Evolutionary conservation across 176 grass and related monocot species (phyloP).

Genomic region (Phoenix roebelenii): DNA sequence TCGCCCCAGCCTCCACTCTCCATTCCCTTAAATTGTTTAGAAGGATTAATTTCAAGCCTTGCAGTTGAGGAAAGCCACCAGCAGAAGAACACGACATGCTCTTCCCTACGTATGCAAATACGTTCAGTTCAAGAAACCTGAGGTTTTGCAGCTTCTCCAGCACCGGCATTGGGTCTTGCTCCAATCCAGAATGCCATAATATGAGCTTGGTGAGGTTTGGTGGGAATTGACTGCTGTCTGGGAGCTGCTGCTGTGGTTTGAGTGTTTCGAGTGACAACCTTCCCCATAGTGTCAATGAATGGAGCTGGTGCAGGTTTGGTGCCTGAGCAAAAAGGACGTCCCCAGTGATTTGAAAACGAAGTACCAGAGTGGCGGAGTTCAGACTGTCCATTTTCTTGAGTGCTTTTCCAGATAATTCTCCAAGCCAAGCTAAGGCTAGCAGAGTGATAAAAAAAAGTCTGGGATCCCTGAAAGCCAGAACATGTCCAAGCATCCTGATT

Average conservation of each 20-base stretch:
- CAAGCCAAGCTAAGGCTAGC: too few species aligned
- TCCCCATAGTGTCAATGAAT: neutral
- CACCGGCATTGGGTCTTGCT: constrained; percentile 9
- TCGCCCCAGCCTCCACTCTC: constrained; percentile 14
- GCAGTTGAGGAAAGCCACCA: neutral
- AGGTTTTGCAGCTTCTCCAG: constrained; percentile 10
- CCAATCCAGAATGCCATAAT: neutral
- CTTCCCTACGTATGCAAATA: neutral
- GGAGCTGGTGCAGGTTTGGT: neutral
- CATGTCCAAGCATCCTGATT: too few species aligned
- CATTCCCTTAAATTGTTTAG: neutral
- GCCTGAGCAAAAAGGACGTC: neutral
- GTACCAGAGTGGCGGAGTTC: too few species aligned
- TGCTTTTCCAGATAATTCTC: too few species aligned
- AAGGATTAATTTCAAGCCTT: neutral
- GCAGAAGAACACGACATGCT: neutral
- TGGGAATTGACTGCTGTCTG: neutral
- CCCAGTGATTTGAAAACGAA: too few species aligned
- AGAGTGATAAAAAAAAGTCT: too few species aligned
- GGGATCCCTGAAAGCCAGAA: too few species aligned
- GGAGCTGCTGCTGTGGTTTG: neutral
- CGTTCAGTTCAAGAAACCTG: neutral
- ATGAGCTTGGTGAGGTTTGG: constrained; percentile 9
- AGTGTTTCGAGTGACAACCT: neutral
- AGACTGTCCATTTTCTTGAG: too few species aligned